Base-by-base conservation (phyloP, 2,329 filamentous ascomycete species). In the Zymoseptoria brevis region DNA sequence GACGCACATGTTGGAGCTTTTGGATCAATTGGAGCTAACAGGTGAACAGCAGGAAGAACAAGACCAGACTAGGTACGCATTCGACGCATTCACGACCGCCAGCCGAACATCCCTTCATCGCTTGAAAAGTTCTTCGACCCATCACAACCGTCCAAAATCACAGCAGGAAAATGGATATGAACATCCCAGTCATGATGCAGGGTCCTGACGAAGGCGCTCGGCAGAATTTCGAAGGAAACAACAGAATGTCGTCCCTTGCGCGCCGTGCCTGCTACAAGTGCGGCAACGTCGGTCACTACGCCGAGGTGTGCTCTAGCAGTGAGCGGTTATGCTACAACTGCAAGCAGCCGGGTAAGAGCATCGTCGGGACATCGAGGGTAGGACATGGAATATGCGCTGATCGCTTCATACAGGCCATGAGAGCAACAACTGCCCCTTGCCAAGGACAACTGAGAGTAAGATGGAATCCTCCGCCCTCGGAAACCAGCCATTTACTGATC, bases 311-410 rank as follows among this genome's bases (percentile, higher is more conserved):
- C 88, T 94, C 93, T 63, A 96, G 93, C 61, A 89, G 92, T 61
- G 93, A 99, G 83, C 90, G 94, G 73, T 88, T 99, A 72, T 99
- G 94, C 87, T 99, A 99, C 81, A 99, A 99, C 83, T 99, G 94
- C 92, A 93, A 93, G 81, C 88, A 93, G 79, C 89, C 89, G 63
- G 88, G 86, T 86, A 76, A 67, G 71, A 60, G 50, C 49, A 53
- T 53, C 19, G 48, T 48, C 7, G 16, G 45, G 50, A 53, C 26
- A 29, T 53, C 26, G 35, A n/a, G 41, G 57, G 56, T 69, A 66
- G 55, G 58, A 52, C 76, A 41, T 53, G 57, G 55, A 57, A 53
- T 76, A 41, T 53, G 57, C 57, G 57, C 64, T 70, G 65, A 70
- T 63, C 62, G 65, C 61, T 64, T 9, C 50, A 57, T 57, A 66